These are phyloP conservation scores for Magnaporthiopsis incrustans DNA, from an alignment of 2,329 filamentous ascomycete genomes.

Conservation along the genomic window DNA sequence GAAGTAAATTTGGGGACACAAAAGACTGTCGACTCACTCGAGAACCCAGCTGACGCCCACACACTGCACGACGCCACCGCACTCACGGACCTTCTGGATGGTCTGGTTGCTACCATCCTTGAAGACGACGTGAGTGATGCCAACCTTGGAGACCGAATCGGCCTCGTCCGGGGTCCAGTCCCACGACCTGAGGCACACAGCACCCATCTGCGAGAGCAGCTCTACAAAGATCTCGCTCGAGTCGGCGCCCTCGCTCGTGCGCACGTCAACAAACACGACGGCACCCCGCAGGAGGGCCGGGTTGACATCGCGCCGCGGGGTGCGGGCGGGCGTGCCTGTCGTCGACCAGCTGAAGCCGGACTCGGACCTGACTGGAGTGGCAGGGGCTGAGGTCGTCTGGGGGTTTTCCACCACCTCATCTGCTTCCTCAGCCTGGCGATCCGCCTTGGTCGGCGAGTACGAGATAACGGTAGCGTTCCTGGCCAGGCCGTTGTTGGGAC, in stretches of 20 bases:
- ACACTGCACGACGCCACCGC: conserved; percentile 68
- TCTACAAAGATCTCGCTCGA: conserved; percentile 72
- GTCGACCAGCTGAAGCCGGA: conserved; percentile 37
- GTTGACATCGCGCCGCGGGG: conserved; percentile 46
- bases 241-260: conserved; percentile 73
- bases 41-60: conserved; percentile 85
- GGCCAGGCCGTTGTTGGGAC: conserved; percentile 22
- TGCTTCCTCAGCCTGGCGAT: conserved; percentile 13
- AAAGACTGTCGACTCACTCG: conserved; percentile 53
- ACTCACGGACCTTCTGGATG: conserved; percentile 69
- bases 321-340: conserved; percentile 47
- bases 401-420: conserved; percentile 9
- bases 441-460: conserved; percentile 42
- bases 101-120: conserved; percentile 80
- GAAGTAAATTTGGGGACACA: neutral
- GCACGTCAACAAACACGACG: conserved; percentile 75
- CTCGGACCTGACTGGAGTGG: conserved; percentile 40
- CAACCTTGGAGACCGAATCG: conserved; percentile 41
- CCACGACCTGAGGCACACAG: conserved; percentile 70
- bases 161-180: conserved; percentile 51
- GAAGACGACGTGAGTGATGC: conserved; percentile 83
- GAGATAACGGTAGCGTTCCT: conserved; percentile 46
- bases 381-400: conserved; percentile 21
- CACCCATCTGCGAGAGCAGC: conserved; percentile 72
- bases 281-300: conserved; percentile 56